Evolutionary conservation across 306 rosid genomes (phyloP), one percentile per base, ranked within the genome.

Genomic region (Notholithocarpus densiflorus): DNA sequence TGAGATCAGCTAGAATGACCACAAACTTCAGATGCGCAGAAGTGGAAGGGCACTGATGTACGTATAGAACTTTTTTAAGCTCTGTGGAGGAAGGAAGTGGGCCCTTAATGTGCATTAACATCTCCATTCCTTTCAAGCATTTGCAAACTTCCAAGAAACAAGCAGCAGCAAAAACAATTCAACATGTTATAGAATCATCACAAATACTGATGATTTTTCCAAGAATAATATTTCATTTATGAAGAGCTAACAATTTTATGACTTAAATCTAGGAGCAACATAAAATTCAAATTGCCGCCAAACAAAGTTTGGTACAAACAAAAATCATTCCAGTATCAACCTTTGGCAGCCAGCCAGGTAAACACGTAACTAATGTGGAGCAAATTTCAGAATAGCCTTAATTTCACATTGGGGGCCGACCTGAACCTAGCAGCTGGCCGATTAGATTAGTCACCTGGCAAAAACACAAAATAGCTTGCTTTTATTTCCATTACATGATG

Each of bases 381-480:
- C n/a, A 55, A 52, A 20, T 45, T 53, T 27, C 72, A 65, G 55
- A 78, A 62, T 32, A 40, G n/a, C 51, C 23, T 56, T 21, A 57
- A 55, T 62, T 75, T 88, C 79, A 92, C 93, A 90, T 82, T 15
- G 86, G 87, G 57, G 92, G 4, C 82, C 70, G 78, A 72, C 97
- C 96, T 32, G 95, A 78, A 80, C 96, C 97, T 56, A 92, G 97
- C 37, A 92, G 82, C 90, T 92, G 93, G 15, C 97, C 92, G 26
- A 92, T 71, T 73, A 92, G 85, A 87, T 89, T 92, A 66, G 96
- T 92, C 88, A 90, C 97, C 97, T 92, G 85, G 32, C 53, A 74
- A 57, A 19, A 6, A 18, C 48, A 65, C 20, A 74, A 23, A 68
- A 72, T 51, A 37, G 0, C 3, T 7, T 11, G 8, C 29, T 77